Percentiles rank a stretch among this genome's conserved stretches.
Conservation (phyloP, 75 land plant genomes). For the Pinus albicaulis region DNA sequence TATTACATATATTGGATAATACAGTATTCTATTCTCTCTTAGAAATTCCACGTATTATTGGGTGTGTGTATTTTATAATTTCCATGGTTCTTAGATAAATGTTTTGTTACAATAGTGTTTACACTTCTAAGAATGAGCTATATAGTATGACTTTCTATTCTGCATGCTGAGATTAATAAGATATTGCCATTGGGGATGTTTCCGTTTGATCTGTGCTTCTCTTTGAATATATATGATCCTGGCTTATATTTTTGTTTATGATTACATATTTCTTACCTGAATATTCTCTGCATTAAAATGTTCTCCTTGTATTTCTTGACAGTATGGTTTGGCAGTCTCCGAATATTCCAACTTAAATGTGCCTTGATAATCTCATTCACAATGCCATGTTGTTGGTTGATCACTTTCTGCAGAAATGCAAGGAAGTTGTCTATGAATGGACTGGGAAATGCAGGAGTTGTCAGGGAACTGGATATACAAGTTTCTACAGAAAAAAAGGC, state of each 20-base stretch:
- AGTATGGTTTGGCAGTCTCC: too few species aligned
- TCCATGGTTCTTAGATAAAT: too few species aligned
- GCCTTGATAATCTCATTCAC: not conserved
- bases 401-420: conserved; percentile 63
- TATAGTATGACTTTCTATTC: not conserved
- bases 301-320: not conserved
- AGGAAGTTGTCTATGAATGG: conserved; percentile 92
- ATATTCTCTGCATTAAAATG: too few species aligned
- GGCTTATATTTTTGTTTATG: too few species aligned
- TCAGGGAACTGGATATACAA: conserved; percentile 86
- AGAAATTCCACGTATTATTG: too few species aligned
- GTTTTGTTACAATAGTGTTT: not conserved
- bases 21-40: too few species aligned
- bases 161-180: not conserved
- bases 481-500: conserved; percentile 78
- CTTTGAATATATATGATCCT: too few species aligned
- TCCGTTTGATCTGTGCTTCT: too few species aligned
- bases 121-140: not conserved
- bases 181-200: not conserved
- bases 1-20: too few species aligned
- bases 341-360: not conserved
- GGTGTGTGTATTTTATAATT: too few species aligned
- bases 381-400: not conserved
- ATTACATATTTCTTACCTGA: too few species aligned
- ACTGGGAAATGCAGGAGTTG: conserved; percentile 89